Conservation (phyloP, 2,329 filamentous ascomycete species). For the Venturia effusa region DNA sequence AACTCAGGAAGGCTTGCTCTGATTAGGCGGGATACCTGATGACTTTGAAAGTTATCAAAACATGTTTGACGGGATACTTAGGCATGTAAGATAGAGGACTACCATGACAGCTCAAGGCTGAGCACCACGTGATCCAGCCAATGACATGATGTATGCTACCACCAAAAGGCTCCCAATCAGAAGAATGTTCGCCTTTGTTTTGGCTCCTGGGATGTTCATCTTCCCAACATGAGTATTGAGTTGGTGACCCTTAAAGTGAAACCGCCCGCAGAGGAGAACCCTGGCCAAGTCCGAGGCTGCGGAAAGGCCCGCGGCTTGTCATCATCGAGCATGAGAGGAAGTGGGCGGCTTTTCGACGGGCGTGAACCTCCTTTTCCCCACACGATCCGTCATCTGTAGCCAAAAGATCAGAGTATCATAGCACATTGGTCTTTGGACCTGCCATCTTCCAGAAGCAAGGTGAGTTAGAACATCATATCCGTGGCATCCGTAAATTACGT, state of each 20-base stretch:
- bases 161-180: neutral
- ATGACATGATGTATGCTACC: neutral
- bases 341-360: neutral
- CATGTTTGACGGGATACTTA: neutral
- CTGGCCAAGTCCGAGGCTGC: neutral
- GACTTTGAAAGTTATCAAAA: neutral
- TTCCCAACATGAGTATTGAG: neutral
- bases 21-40: no score
- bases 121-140: neutral
- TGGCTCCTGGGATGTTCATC: neutral
- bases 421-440: neutral
- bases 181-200: neutral
- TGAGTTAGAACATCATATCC: neutral
- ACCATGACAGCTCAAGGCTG: neutral
- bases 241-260: neutral
- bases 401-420: neutral
- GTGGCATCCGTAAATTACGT: neutral
- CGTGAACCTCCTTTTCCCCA: neutral
- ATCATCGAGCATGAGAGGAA: neutral
- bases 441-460: neutral
- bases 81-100: neutral
- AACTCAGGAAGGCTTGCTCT: no score
- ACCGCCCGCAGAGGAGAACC: neutral
- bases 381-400: neutral
- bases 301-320: neutral